Percentiles rank a stretch among this genome's conserved stretches.
phyloP scores from a whole-genome alignment of 1,284 basidiomycete species.

The Cutaneotrichosporon mucoides region DNA sequence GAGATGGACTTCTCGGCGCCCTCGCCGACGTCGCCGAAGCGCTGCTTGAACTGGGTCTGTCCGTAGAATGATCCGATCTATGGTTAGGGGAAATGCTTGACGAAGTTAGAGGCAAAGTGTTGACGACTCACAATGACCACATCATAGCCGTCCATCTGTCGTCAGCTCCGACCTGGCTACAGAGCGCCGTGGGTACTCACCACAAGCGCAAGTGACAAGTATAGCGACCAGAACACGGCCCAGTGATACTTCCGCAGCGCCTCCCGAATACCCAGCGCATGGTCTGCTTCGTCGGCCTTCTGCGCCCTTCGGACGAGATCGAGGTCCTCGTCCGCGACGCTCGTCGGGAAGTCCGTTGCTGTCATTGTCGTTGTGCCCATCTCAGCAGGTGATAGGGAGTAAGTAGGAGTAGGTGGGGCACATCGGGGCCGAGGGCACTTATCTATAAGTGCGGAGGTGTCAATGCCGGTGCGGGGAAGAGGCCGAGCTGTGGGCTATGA shows the following conservation, averaged over 20 bases:
- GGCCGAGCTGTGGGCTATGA: no score
- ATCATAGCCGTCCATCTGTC: background rate
- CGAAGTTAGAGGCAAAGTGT: no score
- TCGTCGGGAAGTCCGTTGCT: no score
- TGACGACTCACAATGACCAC: background rate
- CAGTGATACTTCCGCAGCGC: conserved; percentile 25
- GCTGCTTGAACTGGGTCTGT: conserved; percentile 27
- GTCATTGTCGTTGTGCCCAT: no score
- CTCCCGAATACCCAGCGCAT: conserved; percentile 17
- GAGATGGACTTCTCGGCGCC: conserved; percentile 17
- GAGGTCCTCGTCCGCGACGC: background rate
- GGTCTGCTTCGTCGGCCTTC: conserved; percentile 7
- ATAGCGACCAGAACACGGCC: conserved; percentile 27
- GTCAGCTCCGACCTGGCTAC: background rate
- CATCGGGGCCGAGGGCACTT: no score
- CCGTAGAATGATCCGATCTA: conserved; percentile 28
- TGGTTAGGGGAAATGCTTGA: no score
- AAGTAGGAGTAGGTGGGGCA: no score
- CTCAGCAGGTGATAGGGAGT: no score
- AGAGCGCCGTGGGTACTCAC: conserved; percentile 12
- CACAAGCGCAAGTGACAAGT: conserved; percentile 24
- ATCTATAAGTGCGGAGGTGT: no score
- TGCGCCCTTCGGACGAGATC: conserved; percentile 6
- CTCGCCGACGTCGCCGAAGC: conserved; percentile 23
- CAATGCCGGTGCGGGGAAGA: no score